A percentile compares a stretch with the other conserved stretches of the same genome.
These are phyloP conservation scores for Hamigera avellanea DNA, from an alignment of 495 filamentous ascomycete genomes.

Conservation along the genomic window DNA sequence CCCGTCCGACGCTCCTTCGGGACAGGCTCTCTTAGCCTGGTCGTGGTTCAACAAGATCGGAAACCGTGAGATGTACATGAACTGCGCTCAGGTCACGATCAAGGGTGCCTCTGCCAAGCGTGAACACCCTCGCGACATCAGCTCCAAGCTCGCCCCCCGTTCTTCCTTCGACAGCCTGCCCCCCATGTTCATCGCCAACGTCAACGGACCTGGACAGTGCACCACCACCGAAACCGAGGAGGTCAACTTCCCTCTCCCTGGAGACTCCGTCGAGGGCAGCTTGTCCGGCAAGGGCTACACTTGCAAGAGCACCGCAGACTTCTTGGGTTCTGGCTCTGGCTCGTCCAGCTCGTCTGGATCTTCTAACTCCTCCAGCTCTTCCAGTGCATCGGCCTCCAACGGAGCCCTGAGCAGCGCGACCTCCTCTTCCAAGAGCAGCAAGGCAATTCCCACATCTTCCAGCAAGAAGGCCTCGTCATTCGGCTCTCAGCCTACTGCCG, in stretches of 20 bases:
- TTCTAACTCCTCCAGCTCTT: conserved; percentile 8
- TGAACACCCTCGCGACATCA: conserved; percentile 6
- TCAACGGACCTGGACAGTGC: conserved; percentile 35
- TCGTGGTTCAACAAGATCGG: conserved; percentile 88
- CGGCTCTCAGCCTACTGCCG: conserved; percentile 2
- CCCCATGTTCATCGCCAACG: conserved; percentile 64
- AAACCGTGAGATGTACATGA: conserved; percentile 93
- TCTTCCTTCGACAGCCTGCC: conserved; percentile 48
- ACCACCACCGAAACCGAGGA: conserved; percentile 44
- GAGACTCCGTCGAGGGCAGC: conserved; percentile 42
- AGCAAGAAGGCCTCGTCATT: conserved; percentile 1
- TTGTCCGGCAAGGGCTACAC: conserved; percentile 19
- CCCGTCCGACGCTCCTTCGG: conserved; percentile 30
- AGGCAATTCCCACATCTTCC: background rate
- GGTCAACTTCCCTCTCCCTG: conserved; percentile 54
- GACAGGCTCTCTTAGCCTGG: conserved; percentile 62
- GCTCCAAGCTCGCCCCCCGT: conserved; percentile 4
- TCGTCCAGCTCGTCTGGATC: conserved; percentile 4
- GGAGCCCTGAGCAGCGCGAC: background rate
- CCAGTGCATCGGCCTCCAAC: conserved; percentile 11
- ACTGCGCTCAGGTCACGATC: conserved; percentile 69
- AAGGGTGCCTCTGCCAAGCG: conserved; percentile 34
- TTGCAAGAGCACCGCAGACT: conserved; percentile 17
- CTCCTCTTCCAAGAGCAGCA: background rate
- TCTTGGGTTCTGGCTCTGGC: conserved; percentile 7